These are phyloP conservation scores for Hypoxylon sp. DNA, from an alignment of 2,329 filamentous ascomycete species.

Conservation along the genomic window DNA sequence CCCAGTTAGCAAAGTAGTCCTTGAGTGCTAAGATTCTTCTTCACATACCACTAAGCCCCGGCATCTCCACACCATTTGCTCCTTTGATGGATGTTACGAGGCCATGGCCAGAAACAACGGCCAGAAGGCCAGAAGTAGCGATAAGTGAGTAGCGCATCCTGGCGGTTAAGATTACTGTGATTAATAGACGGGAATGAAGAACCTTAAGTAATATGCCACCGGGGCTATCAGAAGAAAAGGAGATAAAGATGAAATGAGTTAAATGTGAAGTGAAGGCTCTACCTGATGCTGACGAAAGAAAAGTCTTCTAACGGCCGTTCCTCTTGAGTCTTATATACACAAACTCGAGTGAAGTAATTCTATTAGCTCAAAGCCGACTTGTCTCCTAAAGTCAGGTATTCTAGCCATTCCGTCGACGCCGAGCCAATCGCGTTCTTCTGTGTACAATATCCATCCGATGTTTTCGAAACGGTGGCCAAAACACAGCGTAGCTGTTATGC, in stretches of 20 bases:
- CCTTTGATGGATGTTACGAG: slow-evolving; percentile 53
- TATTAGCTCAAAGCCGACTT: background rate
- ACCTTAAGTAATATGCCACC: slow-evolving; percentile 48
- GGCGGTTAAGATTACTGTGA: slow-evolving; percentile 18
- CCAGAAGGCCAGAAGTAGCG: slow-evolving; percentile 50
- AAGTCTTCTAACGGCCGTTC: slow-evolving; percentile 10
- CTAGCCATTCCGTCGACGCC: background rate
- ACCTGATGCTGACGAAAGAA: slow-evolving; percentile 35
- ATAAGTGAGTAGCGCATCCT: slow-evolving; percentile 53
- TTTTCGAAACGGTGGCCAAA: slow-evolving; percentile 46
- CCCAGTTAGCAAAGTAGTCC: slow-evolving; percentile 3
- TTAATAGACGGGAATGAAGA: slow-evolving; percentile 25
- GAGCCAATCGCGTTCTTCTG: slow-evolving; percentile 19
- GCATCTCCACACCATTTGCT: slow-evolving; percentile 55
- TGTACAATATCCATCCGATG: slow-evolving; percentile 34
- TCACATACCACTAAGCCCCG: slow-evolving; percentile 50
- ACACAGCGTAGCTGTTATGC: slow-evolving; percentile 22
- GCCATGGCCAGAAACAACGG: slow-evolving; percentile 51
- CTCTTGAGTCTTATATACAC: slow-evolving; percentile 42
- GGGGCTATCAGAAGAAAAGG: slow-evolving; percentile 46
- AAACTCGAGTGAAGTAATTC: slow-evolving; percentile 15
- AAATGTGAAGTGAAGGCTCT: slow-evolving; percentile 28
- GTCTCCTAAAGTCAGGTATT: slow-evolving; percentile 7
- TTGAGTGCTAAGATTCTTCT: background rate
- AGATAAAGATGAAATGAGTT: slow-evolving; percentile 32